phyloP scores from a whole-genome alignment of 2,329 filamentous ascomycete species.

The Shiraia bambusicola region DNA sequence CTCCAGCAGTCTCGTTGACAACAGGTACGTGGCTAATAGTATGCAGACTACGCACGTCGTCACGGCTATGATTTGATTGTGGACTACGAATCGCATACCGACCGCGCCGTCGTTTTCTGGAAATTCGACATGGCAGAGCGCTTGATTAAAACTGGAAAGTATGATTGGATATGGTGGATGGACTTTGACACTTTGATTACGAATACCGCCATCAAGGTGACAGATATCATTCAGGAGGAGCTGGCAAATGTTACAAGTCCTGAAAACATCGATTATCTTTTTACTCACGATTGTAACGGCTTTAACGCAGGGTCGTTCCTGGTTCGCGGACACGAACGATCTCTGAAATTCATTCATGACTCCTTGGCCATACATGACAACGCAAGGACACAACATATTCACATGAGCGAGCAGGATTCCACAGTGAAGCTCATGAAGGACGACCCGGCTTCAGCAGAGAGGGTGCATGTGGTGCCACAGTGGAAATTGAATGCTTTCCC shows the following conservation, averaged over 20 bases:
- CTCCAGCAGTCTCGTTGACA: background rate
- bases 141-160: slow-evolving; percentile 36
- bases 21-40: slow-evolving; percentile 8
- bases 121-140: slow-evolving; percentile 45
- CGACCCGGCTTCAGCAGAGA: slow-evolving; percentile 18
- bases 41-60: slow-evolving; percentile 41
- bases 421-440: slow-evolving; percentile 38
- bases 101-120: slow-evolving; percentile 37
- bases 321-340: slow-evolving; percentile 38
- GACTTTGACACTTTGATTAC: slow-evolving; percentile 48
- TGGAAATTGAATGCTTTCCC: slow-evolving; percentile 46
- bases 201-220: slow-evolving; percentile 40
- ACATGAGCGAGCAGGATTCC: slow-evolving; percentile 44
- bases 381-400: slow-evolving; percentile 19
- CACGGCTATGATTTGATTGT: slow-evolving; percentile 46
- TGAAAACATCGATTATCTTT: slow-evolving; percentile 40
- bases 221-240: slow-evolving; percentile 40
- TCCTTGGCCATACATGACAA: slow-evolving; percentile 30
- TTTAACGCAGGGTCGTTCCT: slow-evolving; percentile 46
- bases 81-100: slow-evolving; percentile 42
- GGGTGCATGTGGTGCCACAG: slow-evolving; percentile 38
- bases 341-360: slow-evolving; percentile 38
- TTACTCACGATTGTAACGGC: slow-evolving; percentile 45
- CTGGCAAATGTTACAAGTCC: slow-evolving; percentile 33
- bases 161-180: slow-evolving; percentile 49